Base-by-base conservation (phyloP, 306 rosid genomes). In the Dryas drummondii region DNA sequence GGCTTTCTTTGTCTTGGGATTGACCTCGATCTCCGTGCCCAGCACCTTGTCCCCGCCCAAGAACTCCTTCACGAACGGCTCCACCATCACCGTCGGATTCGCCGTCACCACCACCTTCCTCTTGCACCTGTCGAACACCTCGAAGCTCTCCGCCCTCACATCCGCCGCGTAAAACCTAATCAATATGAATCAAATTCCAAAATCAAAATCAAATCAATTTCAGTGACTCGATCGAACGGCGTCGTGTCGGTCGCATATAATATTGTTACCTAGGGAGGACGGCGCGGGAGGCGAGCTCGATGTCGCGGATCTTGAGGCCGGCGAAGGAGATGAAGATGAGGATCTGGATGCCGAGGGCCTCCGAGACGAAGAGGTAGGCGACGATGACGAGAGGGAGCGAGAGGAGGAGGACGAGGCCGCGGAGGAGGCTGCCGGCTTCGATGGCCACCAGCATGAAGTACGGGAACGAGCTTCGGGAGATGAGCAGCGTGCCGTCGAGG, bases 401-500 rank as follows among this genome's bases (percentile, higher is more conserved):
- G 49, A 94, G 97, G n/a, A 94, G 97, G 41, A 94, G 97, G 51
- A 91, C 0, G 73, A 94, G 73, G 67, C 98, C 98, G 0, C 98
- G 92, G 79, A 94, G 80, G 75, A 94, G 93, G 75, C 98, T 91
- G 1, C 97, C 97, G 55, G 98, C 98, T 83, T 94, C 98, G 9
- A 94, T 83, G 74, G 98, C 98, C 16, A 94, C 86, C 2, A 94
- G 97, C 94, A 94, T 88, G 89, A 91, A 94, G 92, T 91, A 94
- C 15, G 98, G 98, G 10, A 94, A 76, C 0, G 97, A 91, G 77
- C 98, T 94, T 0, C 96, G 47, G 15, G 91, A 86, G 69, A 87
- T 77, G 58, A 94, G 89, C 13, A 91, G 91, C 44, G 98, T 91
- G 8, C 97, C 98, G 73, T 94, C 98, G 10, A 94, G 97, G 76